Conservation (phyloP, 2,329 filamentous ascomycete genomes). For the Stagonosporopsis rhizophila region DNA sequence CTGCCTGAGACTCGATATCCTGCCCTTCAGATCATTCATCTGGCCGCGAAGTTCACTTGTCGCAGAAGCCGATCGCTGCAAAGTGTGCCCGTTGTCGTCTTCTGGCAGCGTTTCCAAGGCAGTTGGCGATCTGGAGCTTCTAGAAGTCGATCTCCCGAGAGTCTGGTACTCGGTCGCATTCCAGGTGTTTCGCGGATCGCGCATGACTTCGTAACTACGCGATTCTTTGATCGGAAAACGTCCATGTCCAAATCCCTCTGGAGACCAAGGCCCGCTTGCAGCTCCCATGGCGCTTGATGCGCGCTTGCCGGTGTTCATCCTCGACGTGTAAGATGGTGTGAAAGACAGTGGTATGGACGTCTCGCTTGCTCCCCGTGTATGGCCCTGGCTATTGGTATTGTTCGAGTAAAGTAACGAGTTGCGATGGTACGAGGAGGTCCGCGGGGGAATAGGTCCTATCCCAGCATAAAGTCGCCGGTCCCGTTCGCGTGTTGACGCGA, state of each 20-base stretch:
- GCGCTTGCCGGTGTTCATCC: conserved; percentile 41
- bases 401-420: conserved; percentile 42
- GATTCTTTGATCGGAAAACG: conserved; percentile 49
- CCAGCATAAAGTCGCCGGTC: conserved; percentile 47
- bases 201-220: conserved; percentile 51
- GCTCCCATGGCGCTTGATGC: conserved; percentile 50
- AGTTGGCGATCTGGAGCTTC: conserved; percentile 46
- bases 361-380: conserved; percentile 52
- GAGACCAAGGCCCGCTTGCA: conserved; percentile 47
- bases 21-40: conserved; percentile 83
- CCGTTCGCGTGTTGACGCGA: conserved; percentile 45
- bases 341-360: conserved; percentile 48
- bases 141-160: conserved; percentile 48
- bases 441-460: conserved; percentile 46
- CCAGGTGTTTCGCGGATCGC: conserved; percentile 40
- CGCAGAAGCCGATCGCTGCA: conserved; percentile 74
- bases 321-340: conserved; percentile 39
- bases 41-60: conserved; percentile 79
- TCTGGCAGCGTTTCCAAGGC: conserved; percentile 53
- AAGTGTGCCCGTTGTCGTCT: conserved; percentile 42
- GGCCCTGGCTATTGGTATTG: conserved; percentile 38
- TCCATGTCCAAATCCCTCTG: conserved; percentile 44
- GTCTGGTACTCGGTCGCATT: conserved; percentile 33
- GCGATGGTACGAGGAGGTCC: conserved; percentile 37
- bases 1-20: conserved; percentile 80